Evolutionary conservation across 495 filamentous ascomycete genomes (phyloP).

Genomic region (Chaetomium fimeti): DNA sequence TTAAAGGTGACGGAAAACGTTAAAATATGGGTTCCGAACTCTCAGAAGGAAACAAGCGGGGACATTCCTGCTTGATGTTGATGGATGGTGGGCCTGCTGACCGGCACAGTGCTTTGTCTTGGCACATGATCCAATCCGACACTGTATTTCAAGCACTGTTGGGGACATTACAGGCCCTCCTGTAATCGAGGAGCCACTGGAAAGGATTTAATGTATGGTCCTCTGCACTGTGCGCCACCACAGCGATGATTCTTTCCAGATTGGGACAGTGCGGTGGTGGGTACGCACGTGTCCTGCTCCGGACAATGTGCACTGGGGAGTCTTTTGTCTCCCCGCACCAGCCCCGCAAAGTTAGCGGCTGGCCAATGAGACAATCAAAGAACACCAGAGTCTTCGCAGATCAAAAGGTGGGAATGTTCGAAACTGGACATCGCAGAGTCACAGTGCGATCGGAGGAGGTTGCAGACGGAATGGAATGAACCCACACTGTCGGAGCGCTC

Average conservation of each 20-base stretch:
- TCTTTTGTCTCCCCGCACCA: conserved; percentile 5
- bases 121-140: background rate
- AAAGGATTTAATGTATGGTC: background rate
- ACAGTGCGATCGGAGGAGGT: conserved; percentile 13
- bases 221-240: background rate
- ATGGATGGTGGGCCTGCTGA: background rate
- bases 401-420: background rate
- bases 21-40: too few relatives aligned
- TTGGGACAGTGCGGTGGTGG: background rate
- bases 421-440: background rate
- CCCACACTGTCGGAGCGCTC: conserved; percentile 6
- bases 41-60: too few relatives aligned
- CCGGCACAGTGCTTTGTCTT: background rate
- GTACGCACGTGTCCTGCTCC: background rate
- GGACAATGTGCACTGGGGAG: background rate
- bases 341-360: background rate
- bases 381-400: background rate
- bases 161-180: background rate
- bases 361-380: background rate
- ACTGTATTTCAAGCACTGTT: background rate
- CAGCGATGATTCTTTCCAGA: background rate
- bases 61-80: too few relatives aligned
- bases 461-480: conserved; percentile 5
- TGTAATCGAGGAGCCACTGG: background rate
- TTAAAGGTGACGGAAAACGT: too few relatives aligned